Evolutionary conservation across 2,329 filamentous ascomycete genomes (phyloP).

Genomic region (Bimuria novae-zelandiae): DNA sequence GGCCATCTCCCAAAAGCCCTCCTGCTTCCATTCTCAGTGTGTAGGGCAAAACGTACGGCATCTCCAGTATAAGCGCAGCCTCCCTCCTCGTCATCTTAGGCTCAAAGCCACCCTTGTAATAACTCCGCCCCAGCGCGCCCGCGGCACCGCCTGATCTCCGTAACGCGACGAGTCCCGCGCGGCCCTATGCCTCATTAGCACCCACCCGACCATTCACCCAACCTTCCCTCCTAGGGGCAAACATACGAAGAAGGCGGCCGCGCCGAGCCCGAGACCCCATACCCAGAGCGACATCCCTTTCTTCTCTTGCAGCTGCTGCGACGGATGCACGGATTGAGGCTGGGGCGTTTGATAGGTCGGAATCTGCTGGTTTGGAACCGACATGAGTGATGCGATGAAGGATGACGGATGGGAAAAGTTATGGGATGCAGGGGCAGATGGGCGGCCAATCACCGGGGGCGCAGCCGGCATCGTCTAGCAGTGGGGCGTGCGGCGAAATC

Average conservation of each 20-base stretch:
- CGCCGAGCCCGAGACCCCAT: conserved; percentile 65
- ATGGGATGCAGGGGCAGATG: too few species aligned
- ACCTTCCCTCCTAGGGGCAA: background rate
- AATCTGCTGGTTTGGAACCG: conserved; percentile 6
- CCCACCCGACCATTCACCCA: background rate
- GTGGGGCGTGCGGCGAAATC: too few species aligned
- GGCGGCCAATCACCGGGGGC: too few species aligned
- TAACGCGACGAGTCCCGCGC: conserved; percentile 87
- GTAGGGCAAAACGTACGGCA: conserved; percentile 66
- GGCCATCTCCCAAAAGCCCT: too few species aligned
- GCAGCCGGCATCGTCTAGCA: too few species aligned
- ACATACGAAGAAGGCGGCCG: conserved; percentile 67
- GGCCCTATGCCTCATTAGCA: conserved; percentile 64
- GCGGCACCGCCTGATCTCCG: conserved; percentile 73
- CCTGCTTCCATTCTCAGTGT: background rate
- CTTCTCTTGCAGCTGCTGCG: conserved; percentile 8
- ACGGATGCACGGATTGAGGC: background rate
- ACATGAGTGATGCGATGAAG: too few species aligned
- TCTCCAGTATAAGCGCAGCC: conserved; percentile 85
- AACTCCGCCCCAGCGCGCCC: conserved; percentile 83
- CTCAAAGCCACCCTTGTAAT: conserved; percentile 99
- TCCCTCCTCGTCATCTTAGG: conserved; percentile 90
- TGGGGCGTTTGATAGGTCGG: conserved; percentile 3
- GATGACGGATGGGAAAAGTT: too few species aligned
- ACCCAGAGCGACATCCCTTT: conserved; percentile 62